These are phyloP conservation scores for Oryza meridionalis DNA, from an alignment of 176 grass and related monocot genomes.

Conservation along the genomic window DNA sequence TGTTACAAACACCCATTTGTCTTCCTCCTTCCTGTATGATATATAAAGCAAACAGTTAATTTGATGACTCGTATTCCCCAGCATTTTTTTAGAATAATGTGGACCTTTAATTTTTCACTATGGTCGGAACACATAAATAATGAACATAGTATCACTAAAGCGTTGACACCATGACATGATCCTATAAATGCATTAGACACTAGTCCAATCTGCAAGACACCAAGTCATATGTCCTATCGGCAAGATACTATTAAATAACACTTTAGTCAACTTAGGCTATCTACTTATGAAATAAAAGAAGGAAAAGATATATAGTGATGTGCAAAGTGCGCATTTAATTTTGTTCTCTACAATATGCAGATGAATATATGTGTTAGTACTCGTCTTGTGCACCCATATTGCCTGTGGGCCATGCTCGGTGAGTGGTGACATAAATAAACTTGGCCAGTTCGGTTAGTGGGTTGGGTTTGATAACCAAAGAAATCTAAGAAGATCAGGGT, in stretches of 20 bases:
- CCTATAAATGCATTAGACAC: neutral
- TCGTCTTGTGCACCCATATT: neutral
- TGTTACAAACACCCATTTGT: neutral
- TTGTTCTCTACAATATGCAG: neutral
- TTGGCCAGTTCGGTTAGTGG: neutral
- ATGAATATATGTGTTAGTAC: neutral
- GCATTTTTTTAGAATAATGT: neutral
- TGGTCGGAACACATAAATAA: neutral
- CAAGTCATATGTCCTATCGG: neutral
- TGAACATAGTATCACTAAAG: neutral
- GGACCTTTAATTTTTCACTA: neutral
- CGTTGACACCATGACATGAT: neutral
- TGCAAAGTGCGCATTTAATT: neutral
- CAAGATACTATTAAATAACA: neutral
- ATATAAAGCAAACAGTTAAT: neutral
- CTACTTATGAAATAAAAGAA: neutral
- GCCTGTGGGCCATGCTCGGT: neutral
- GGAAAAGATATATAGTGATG: neutral
- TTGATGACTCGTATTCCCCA: neutral
- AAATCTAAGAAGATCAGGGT: neutral
- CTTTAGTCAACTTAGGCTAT: neutral
- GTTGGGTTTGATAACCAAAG: neutral
- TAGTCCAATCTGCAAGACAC: neutral
- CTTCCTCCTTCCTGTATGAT: neutral
- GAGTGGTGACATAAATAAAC: neutral